Base-by-base conservation (phyloP, 1,284 basidiomycete genomes). In the Phlebopus sp. region DNA sequence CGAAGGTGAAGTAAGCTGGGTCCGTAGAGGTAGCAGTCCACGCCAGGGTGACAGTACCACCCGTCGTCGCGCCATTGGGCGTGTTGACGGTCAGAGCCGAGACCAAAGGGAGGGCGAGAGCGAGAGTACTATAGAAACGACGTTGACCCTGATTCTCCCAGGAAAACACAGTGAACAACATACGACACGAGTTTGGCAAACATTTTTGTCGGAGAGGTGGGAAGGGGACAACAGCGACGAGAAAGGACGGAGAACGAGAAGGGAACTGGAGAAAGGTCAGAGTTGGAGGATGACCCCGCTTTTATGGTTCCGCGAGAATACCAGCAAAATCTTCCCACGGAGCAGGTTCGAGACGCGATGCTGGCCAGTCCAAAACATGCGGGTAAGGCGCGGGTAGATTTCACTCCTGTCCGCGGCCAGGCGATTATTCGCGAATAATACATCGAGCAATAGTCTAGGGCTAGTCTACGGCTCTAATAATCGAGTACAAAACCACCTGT, bases 1-100 rank as follows among this genome's bases (percentile, higher is more conserved):
- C 69, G 13, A 78, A 25, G 14, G 66, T 57, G 56, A 75, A 73
- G 6, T 43, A 47, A 2, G 49, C 49, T 49, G 77, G 69, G 57
- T 86, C 84, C 6, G 52, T 53, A 4, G 69, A 42, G 2, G 47
- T 40, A 3, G 66, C 60, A 0, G 70, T 63, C 82, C 83, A 86
- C 2, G 58, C 66, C 45, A 85, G 59, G 10, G 74, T 79, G 13
- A 71, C 58, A 0, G 43, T 0, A 0, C 67, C 67, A 35, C 67
- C 71, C 2, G 64, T 67, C 6, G 63, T 68, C 10, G 63, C 55
- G 48, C 64, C 63, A n/a, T 53, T 53, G 2, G 76, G 77, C 0
- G 68, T 54, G 27, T 64, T 44, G 32, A 86, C 55, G 9, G 66
- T 70, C 34, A 84, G 55, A 25, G 76, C 79, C 17, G 74, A 69